A percentile compares a stretch with the other conserved stretches of the same genome.
These are phyloP conservation scores for Pichiaceae sp. DNA, from an alignment of 1,139 yeast genomes.

Conservation along the genomic window DNA sequence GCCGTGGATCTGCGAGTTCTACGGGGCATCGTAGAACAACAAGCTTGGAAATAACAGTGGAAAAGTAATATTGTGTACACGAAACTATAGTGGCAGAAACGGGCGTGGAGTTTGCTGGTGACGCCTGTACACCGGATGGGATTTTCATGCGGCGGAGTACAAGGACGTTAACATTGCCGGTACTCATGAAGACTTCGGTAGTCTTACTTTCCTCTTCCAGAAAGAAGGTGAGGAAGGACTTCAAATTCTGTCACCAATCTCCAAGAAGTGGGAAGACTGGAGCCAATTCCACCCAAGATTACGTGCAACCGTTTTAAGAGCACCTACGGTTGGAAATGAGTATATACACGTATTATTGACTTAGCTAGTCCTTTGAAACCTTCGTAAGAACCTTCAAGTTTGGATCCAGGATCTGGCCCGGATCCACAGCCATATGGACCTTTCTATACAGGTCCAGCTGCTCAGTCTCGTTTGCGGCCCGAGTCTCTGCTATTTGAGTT, in stretches of 20 bases:
- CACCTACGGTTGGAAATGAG: too few relatives aligned
- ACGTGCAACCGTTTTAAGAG: too few relatives aligned
- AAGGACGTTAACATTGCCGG: conserved; percentile 53
- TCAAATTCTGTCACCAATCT: conserved; percentile 51
- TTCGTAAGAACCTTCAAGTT: conserved; percentile 1
- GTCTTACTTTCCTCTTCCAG: conserved; percentile 64
- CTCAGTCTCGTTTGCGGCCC: neutral
- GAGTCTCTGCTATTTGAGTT: neutral
- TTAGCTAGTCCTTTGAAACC: neutral
- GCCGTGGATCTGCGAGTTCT: conserved; percentile 1
- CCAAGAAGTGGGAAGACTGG: conserved; percentile 54
- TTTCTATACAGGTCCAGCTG: conserved; percentile 8
- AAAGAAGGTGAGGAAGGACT: conserved; percentile 61
- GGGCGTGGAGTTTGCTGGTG: too few relatives aligned
- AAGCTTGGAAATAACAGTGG: neutral
- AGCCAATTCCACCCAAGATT: too few relatives aligned
- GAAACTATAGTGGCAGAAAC: neutral
- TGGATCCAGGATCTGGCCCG: conserved; percentile 12
- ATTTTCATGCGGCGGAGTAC: too few relatives aligned
- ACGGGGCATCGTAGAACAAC: neutral
- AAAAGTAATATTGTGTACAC: neutral
- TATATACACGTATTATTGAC: neutral
- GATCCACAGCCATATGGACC: conserved; percentile 13
- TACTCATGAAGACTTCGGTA: conserved; percentile 80
- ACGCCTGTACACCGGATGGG: too few relatives aligned